These are phyloP conservation scores for Irpex sp. DNA, from an alignment of 1,284 basidiomycete genomes.

Conservation along the genomic window DNA sequence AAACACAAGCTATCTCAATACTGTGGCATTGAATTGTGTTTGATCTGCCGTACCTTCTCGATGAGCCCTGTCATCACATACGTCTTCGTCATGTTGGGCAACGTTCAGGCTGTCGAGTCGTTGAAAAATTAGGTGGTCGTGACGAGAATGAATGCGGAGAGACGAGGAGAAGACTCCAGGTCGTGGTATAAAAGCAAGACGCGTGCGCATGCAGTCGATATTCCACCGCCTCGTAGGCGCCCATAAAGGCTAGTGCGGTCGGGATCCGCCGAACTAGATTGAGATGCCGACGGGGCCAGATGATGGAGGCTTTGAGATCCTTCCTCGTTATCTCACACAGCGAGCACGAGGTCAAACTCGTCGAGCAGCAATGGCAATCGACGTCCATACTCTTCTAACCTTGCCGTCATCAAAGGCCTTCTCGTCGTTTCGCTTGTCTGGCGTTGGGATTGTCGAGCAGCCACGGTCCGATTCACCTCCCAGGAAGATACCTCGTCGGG, in stretches of 20 bases:
- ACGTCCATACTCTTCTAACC: slow-evolving; percentile 49
- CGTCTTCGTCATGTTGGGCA: slow-evolving; percentile 77
- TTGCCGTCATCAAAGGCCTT: slow-evolving; percentile 68
- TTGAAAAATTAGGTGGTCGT: neutral
- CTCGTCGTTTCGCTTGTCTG: slow-evolving; percentile 33
- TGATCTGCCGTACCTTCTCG: slow-evolving; percentile 66
- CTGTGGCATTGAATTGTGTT: neutral
- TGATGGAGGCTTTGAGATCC: neutral
- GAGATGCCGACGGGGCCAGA: neutral
- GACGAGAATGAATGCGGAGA: neutral
- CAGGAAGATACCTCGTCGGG: slow-evolving; percentile 73
- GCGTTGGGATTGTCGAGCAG: slow-evolving; percentile 27
- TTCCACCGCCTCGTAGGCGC: neutral
- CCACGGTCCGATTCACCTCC: slow-evolving; percentile 62
- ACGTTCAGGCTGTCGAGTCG: neutral
- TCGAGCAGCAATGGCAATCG: slow-evolving; percentile 13
- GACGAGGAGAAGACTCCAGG: slow-evolving; percentile 3
- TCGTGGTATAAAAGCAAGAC: slow-evolving; percentile 3
- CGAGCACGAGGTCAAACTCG: neutral
- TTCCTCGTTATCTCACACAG: slow-evolving; percentile 1
- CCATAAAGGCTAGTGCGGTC: slow-evolving; percentile 6
- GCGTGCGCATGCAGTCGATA: slow-evolving; percentile 1
- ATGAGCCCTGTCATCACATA: slow-evolving; percentile 85
- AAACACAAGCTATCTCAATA: slow-evolving; percentile 17
- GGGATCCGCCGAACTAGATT: slow-evolving; percentile 1